phyloP scores from a whole-genome alignment of 768 basidiomycete genomes.

The Phylloporus scabripes region DNA sequence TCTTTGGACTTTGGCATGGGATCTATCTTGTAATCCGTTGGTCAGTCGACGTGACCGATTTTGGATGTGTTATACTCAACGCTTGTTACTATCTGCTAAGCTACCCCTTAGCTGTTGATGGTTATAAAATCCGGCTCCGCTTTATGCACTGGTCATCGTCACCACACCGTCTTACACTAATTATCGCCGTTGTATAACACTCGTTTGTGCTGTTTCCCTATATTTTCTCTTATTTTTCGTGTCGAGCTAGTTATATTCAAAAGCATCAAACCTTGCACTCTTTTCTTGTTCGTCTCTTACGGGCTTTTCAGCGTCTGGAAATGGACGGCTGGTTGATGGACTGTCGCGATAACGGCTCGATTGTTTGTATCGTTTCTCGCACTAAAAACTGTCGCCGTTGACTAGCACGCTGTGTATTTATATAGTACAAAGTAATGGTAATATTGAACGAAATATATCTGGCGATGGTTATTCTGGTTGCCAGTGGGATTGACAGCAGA shows the following conservation, averaged over 20 bases:
- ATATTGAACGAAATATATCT: background rate
- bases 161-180: constrained; percentile 10
- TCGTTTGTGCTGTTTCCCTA: constrained; percentile 16
- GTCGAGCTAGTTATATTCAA: constrained; percentile 12
- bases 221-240: constrained; percentile 2
- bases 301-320: background rate
- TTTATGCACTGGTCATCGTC: background rate
- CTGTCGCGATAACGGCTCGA: background rate
- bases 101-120: constrained; percentile 14
- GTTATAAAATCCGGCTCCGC: constrained; percentile 5
- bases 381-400: background rate
- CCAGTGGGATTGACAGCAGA: too few relatives aligned
- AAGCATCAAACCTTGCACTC: constrained; percentile 7
- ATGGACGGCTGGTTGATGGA: background rate
- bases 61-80: constrained; percentile 11
- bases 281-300: background rate
- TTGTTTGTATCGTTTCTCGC: background rate
- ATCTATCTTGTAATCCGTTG: constrained; percentile 14
- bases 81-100: constrained; percentile 4
- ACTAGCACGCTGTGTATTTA: background rate
- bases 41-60: constrained; percentile 10
- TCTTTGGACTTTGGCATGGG: constrained; percentile 14
- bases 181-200: constrained; percentile 20
- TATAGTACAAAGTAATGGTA: background rate
- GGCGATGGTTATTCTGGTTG: background rate